Base-by-base conservation (phyloP, 306 rosid species). In the Phaseolus lunatus region DNA sequence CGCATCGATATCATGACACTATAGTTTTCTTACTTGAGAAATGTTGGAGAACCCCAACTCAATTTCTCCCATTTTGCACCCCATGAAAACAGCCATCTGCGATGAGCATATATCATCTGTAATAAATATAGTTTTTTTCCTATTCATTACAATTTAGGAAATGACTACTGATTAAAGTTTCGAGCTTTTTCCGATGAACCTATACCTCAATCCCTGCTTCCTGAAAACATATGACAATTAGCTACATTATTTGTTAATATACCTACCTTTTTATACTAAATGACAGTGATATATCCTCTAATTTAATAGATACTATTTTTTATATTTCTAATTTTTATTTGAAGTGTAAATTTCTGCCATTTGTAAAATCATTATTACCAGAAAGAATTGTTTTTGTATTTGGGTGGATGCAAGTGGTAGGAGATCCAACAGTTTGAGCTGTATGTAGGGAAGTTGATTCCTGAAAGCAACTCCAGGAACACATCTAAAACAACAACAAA, bases 121-220 rank as follows among this genome's bases (percentile, higher is more conserved):
- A 14, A 20, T 24, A 20, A 33, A 18, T 41, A 41, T 62, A 35
- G 10, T 20, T 19, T 54, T 22, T 53, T 57, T 57, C 64, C 1
- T 37, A 2, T 63, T 33, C 26, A 3, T 9, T 18, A 19, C 37
- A 19, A 4, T 35, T 64, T 35, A 9, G 27, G 9, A 64, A 35
- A 35, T 3, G 7, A 1, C 14, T 14, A 59, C 7, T 29, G 22
- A 29, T 27, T 31, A 31, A 63, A 4, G 10, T 33, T 64, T 37
- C 13, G 3, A 39, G 49, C 39, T 15, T 39, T 63, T 10, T 9
- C 57, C 23, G 67, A 18, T 33, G 37, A 67, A 81, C 58, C 69
- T 80, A 31, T 31, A 93, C 98, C 98, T 90, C 81, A 75, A 91
- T 91, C 83, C 94, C 69, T 53, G 97, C 98, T 86, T 88, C 94